Percentiles rank a stretch among this genome's conserved stretches.
phyloP scores from a whole-genome alignment of 176 grass and related monocot species.

The Eragrostis curvula region DNA sequence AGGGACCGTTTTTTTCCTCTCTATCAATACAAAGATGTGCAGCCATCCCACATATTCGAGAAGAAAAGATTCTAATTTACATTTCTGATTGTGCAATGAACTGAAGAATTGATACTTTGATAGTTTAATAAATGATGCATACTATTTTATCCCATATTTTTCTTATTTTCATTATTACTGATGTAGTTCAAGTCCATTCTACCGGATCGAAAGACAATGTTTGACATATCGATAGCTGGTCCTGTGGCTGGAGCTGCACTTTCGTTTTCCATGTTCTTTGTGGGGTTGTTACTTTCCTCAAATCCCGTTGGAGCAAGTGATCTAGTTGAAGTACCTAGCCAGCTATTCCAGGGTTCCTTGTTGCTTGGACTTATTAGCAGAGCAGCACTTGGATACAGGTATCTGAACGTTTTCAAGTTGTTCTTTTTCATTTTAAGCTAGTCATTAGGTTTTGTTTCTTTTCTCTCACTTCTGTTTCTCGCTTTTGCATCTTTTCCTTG shows the following conservation, averaged over 20 bases:
- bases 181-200: conserved; percentile 99
- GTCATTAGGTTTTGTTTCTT: conserved; percentile 7
- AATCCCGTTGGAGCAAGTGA: conserved; percentile 77
- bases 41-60: too few species aligned
- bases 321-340: conserved; percentile 94
- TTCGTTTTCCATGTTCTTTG: conserved; percentile 96
- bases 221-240: conserved; percentile 88
- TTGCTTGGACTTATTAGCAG: conserved; percentile 95
- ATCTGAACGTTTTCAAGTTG: conserved; percentile 21
- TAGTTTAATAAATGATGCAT: not conserved
- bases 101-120: not conserved
- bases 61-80: not conserved
- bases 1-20: too few species aligned
- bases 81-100: conserved; percentile 23
- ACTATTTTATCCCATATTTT: conserved; percentile 23
- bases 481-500: conserved; percentile 21
- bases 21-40: too few species aligned
- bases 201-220: conserved; percentile 86
- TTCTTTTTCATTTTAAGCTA: conserved; percentile 21
- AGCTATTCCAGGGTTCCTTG: conserved; percentile 95
- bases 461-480: not conserved
- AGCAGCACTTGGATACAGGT: conserved; percentile 94
- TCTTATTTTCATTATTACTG: conserved; percentile 50
- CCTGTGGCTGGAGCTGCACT: conserved; percentile 93
- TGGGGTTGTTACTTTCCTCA: conserved; percentile 89